Percentiles rank a stretch among this genome's conserved stretches.
These are phyloP conservation scores for Lasiosphaeria ovina DNA, from an alignment of 495 filamentous ascomycete species.

Conservation along the genomic window DNA sequence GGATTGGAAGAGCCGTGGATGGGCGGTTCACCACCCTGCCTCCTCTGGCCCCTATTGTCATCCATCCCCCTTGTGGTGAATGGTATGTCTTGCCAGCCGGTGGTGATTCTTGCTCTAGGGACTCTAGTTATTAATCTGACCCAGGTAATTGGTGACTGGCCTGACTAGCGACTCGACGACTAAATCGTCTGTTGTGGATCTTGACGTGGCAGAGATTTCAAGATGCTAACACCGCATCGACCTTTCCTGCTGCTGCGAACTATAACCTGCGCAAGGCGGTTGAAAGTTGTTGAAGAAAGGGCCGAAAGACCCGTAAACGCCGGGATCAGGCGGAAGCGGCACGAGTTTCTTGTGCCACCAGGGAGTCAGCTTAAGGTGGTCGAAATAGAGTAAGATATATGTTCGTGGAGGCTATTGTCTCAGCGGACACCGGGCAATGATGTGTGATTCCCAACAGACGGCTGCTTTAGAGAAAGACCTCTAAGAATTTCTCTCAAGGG, in stretches of 20 bases:
- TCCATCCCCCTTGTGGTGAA: slow-evolving; percentile 57
- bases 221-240: no score
- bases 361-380: slow-evolving; percentile 6
- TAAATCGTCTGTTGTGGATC: background rate
- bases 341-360: slow-evolving; percentile 16
- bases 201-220: no score
- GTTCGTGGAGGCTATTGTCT: background rate
- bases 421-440: background rate
- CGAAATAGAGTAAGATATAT: background rate
- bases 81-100: slow-evolving; percentile 33
- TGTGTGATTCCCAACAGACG: slow-evolving; percentile 9
- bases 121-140: background rate
- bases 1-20: slow-evolving; percentile 40
- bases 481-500: slow-evolving; percentile 17
- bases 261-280: no score
- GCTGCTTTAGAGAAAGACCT: slow-evolving; percentile 9
- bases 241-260: no score
- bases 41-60: slow-evolving; percentile 62
- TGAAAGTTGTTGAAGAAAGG: background rate
- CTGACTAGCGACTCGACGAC: background rate
- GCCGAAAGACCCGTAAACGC: background rate
- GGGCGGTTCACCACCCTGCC: slow-evolving; percentile 64
- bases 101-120: background rate
- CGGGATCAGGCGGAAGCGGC: background rate
- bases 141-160: background rate